Percentiles rank a stretch among this genome's conserved stretches.
phyloP scores from a whole-genome alignment of 2,329 filamentous ascomycete genomes.

The Hypoxylon sp. region DNA sequence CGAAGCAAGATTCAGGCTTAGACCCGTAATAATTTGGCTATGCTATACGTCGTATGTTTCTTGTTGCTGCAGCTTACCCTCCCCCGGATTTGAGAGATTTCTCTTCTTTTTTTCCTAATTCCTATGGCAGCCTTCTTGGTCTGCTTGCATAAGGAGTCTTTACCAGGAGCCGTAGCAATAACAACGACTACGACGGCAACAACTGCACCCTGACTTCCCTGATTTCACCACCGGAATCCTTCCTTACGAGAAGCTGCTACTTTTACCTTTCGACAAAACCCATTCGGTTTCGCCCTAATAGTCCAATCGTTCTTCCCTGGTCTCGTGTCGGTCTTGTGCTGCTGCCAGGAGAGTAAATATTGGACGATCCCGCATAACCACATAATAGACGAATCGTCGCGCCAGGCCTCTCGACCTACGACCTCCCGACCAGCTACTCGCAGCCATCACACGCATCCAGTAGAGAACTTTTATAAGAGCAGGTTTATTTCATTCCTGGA shows the following conservation, averaged over 20 bases:
- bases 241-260: constrained; percentile 9
- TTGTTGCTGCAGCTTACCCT: constrained; percentile 44
- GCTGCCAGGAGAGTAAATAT: constrained; percentile 45
- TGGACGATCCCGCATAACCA: constrained; percentile 37
- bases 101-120: constrained; percentile 37
- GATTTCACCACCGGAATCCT: not conserved
- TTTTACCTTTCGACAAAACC: constrained; percentile 18
- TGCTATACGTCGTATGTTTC: constrained; percentile 45
- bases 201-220: constrained; percentile 14
- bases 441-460: constrained; percentile 39
- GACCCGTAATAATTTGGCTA: constrained; percentile 45
- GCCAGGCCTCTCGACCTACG: constrained; percentile 50
- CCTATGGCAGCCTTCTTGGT: constrained; percentile 27
- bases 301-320: constrained; percentile 29
- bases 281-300: constrained; percentile 23
- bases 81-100: constrained; percentile 43
- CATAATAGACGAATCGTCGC: constrained; percentile 44
- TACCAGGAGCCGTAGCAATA: constrained; percentile 33
- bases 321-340: constrained; percentile 36
- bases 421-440: constrained; percentile 44
- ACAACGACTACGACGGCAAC: constrained; percentile 24
- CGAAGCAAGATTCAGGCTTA: constrained; percentile 40
- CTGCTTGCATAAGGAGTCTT: constrained; percentile 33
- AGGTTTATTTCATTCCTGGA: constrained; percentile 49
- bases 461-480: constrained; percentile 40